Evolutionary conservation across 345 rosid species (phyloP).

Genomic region (Moricandia moricandioides): DNA sequence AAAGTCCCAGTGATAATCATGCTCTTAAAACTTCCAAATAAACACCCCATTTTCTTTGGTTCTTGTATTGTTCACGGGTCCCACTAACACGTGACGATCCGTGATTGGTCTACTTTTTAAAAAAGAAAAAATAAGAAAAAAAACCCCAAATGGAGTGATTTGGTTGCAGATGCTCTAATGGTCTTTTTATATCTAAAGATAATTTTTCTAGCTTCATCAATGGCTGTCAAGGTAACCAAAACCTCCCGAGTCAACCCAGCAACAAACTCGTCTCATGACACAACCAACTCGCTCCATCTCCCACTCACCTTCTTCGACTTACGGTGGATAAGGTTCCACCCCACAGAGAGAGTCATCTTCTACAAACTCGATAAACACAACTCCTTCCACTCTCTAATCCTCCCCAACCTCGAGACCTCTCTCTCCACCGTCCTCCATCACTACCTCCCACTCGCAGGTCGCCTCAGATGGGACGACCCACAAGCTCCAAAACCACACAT

Average conservation of each 20-base stretch:
- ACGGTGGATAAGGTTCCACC: conserved; percentile 21
- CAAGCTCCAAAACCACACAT: conserved; percentile 26
- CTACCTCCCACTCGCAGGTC: conserved; percentile 42
- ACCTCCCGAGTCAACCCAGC: conserved; percentile 20
- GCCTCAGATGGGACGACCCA: conserved; percentile 31
- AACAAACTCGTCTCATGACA: background rate
- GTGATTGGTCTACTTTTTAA: too few relatives aligned
- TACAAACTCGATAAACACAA: conserved; percentile 8
- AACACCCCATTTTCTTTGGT: too few relatives aligned
- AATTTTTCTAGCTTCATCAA: background rate
- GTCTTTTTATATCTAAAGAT: too few relatives aligned
- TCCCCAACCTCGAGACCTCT: conserved; percentile 40
- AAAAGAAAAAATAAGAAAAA: too few relatives aligned
- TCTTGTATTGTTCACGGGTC: too few relatives aligned
- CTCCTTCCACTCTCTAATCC: conserved; percentile 22
- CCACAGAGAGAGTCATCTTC: conserved; percentile 20
- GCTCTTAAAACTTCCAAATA: too few relatives aligned
- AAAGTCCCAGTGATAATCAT: too few relatives aligned
- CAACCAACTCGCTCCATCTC: conserved; percentile 11
- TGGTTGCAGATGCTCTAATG: too few relatives aligned
- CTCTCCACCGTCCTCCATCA: conserved; percentile 37
- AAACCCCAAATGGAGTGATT: too few relatives aligned
- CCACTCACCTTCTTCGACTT: conserved; percentile 35
- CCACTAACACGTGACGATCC: too few relatives aligned
- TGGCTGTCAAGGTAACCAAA: conserved; percentile 12